A percentile compares a stretch with the other conserved stretches of the same genome.
Conservation (phyloP, 768 basidiomycete species). For the Auricularia auricula-judae region DNA sequence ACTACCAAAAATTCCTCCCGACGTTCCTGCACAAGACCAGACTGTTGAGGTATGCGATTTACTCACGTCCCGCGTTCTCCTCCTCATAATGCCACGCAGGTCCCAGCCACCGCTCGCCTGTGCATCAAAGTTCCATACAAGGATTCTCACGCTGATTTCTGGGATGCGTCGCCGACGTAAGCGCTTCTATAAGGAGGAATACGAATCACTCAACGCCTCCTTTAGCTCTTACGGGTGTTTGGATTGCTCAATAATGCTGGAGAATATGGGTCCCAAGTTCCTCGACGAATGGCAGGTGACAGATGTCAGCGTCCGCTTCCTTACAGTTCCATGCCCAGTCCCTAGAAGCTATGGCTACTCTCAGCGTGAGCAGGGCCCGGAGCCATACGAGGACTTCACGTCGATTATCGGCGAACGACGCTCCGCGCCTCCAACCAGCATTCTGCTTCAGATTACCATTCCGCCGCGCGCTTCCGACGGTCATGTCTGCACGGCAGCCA, state of each 20-base stretch:
- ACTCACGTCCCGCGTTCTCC: too few relatives aligned
- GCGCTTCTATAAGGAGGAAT: too few relatives aligned
- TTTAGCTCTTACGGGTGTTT: background rate
- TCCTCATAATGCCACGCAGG: too few relatives aligned
- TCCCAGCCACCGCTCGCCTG: too few relatives aligned
- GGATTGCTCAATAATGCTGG: background rate
- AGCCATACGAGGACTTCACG: background rate
- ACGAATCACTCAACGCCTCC: too few relatives aligned
- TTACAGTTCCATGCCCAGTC: background rate
- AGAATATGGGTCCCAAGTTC: background rate
- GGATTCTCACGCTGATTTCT: too few relatives aligned
- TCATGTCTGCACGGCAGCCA: background rate
- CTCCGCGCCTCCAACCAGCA: background rate
- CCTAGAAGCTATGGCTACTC: background rate
- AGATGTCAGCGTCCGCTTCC: background rate
- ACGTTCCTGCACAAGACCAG: too few relatives aligned
- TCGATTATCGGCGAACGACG: background rate
- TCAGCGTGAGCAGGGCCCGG: background rate
- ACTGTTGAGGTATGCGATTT: too few relatives aligned
- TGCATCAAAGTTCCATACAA: too few relatives aligned
- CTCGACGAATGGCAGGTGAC: background rate
- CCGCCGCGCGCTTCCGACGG: background rate
- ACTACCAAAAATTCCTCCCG: too few relatives aligned
- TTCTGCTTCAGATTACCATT: background rate
- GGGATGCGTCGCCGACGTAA: too few relatives aligned